Base-by-base conservation (phyloP, 202 grass and related monocot species). In the Cymbopogon flexuosus region DNA sequence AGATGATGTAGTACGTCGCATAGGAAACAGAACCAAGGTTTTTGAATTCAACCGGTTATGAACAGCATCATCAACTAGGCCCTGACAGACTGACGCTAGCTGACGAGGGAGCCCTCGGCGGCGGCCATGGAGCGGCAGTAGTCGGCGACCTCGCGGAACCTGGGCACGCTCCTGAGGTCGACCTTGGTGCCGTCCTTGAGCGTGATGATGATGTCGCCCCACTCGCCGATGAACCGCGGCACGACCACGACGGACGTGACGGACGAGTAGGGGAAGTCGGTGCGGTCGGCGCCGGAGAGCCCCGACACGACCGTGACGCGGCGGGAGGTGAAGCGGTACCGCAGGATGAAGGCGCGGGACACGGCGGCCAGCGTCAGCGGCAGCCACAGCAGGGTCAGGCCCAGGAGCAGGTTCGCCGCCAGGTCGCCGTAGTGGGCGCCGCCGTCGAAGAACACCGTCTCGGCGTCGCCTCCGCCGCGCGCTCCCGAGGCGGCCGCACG, bases 121-220 rank as follows among this genome's bases (percentile, higher is more conserved):
- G 84, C 63, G 62, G 88, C 88, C 92, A 93, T 91, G 41, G 34
- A 77, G 43, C 83, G 77, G 86, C 92, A 93, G 81, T 95, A 99
- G 27, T 93, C 85, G 8, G 92, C 92, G 81, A 95, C 91, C 87
- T 95, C 92, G 31, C 92, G 87, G 90, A 99, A 99, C 87, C 86
- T 90, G 64, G 96, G 90, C 68, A 95, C 96, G 80, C 96, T 99
- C 84, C 96, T 85, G 42, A 99, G 91, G 75, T 99, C 96, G 72
- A 99, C 92, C 84, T 95, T 94, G 78, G 92, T 93, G 34, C 90
- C 92, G 73, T 99, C 92, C 87, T 62, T 89, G 62, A 95, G 92
- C 18, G 92, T 95, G 87, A 95, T 95, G 83, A 99, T 72, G 77
- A 99, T 87, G 65, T 99, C 96, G 5, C 90, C 96, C 92, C 96